These are phyloP conservation scores for Aphanomyces astaci DNA, from an alignment of 352 stramenopile genomes.

Conservation along the genomic window DNA sequence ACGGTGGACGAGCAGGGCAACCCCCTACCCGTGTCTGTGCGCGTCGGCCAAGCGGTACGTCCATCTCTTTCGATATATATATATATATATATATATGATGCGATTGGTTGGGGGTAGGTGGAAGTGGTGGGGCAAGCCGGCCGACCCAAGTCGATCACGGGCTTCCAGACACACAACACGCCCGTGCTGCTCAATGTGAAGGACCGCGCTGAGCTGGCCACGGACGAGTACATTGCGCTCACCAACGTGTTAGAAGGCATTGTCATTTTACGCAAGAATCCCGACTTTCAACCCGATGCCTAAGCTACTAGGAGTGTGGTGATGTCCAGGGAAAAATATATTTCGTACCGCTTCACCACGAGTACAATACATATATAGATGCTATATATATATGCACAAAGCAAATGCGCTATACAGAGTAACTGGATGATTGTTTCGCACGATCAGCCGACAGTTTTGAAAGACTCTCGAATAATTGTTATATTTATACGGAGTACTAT, in stretches of 20 bases:
- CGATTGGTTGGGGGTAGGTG: slow-evolving; percentile 43
- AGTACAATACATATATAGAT: too few relatives aligned
- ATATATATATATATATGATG: neutral
- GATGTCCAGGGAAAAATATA: too few relatives aligned
- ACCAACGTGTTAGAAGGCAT: slow-evolving; percentile 97
- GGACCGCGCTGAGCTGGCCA: slow-evolving; percentile 97
- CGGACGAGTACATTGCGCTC: slow-evolving; percentile 94
- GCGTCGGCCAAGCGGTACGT: slow-evolving; percentile 95
- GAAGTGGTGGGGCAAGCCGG: slow-evolving; percentile 99
- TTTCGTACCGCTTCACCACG: too few relatives aligned
- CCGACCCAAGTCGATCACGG: slow-evolving; percentile 98
- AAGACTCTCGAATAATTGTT: too few relatives aligned
- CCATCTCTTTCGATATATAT: slow-evolving; percentile 7
- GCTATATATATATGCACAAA: too few relatives aligned
- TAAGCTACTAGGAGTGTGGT: slow-evolving; percentile 30
- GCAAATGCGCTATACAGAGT: too few relatives aligned
- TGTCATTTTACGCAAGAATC: slow-evolving; percentile 98
- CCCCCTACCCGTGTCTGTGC: slow-evolving; percentile 94
- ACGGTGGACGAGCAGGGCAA: slow-evolving; percentile 96
- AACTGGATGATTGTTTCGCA: too few relatives aligned
- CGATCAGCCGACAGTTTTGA: too few relatives aligned
- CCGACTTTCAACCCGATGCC: slow-evolving; percentile 79
- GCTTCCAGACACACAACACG: slow-evolving; percentile 99
- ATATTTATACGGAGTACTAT: too few relatives aligned
- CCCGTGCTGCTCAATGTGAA: slow-evolving; percentile 97